Base-by-base conservation (phyloP, 148 eudicot genomes). In the Amaranthus hypochondriacus region DNA sequence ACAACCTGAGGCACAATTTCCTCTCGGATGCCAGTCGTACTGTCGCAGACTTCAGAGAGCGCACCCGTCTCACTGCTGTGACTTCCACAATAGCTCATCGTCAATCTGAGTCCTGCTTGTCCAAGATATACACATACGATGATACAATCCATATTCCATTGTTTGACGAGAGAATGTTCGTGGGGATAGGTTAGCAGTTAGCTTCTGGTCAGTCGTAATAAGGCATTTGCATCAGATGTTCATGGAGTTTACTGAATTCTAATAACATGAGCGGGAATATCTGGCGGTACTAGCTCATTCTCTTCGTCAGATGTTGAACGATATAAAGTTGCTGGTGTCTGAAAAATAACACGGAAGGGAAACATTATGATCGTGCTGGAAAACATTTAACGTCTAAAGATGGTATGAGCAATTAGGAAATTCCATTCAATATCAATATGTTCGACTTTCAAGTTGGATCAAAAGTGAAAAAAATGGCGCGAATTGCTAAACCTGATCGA, bases 301-400 rank as follows among this genome's bases (percentile, higher is more conserved):
- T 80, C 82, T 66, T 71, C 82, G n/a, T 80, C 82, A 18, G 81
- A 78, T 47, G 77, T 61, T 14, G 69, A 10, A 48, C 62, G 75
- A 2, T 69, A 62, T 48, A 47, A 63, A 21, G 48, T 68, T 1
- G 78, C 61, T 15, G 68, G 72, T 18, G 55, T 65, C 82, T 80
- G 82, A 51, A 43, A 44, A 54, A 70, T 14, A 56, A 48, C 9
- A 52, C 9, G 47, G 5, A 51, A 47, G 11, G 15, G 42, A 28
- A 43, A 68, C 14, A 18, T 79, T 46, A 62, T 28, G 14, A 43
- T 8, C 64, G 39, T 52, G 2, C 8, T 28, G 11, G 6, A 60
- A 44, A 60, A 12, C 18, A 7, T 28, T 28, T 7, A 7, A n/a
- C 21, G 39, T 56, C 59, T 21, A 13, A 56, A 56, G 21, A 56